Evolutionary conservation across 75 land plant species (phyloP).

Genomic region (Cunninghamia lanceolata): DNA sequence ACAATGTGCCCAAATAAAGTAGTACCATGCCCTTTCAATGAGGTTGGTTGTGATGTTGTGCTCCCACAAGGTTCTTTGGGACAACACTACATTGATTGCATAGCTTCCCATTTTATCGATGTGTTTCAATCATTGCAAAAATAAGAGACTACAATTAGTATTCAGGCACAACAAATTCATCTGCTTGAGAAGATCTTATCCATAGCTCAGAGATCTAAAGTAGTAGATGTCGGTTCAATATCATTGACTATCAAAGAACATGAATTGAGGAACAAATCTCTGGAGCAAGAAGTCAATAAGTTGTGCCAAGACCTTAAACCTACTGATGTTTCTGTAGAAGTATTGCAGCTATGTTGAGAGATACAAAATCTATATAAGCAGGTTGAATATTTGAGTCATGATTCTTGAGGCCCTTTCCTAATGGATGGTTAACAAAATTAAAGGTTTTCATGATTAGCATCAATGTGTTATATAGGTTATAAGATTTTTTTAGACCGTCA

Average conservation of each 20-base stretch:
- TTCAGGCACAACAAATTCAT: constrained; percentile 8
- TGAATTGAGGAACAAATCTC: constrained; percentile 18
- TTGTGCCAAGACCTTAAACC: constrained; percentile 26
- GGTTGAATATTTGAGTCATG: constrained; percentile 3
- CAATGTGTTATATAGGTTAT: background rate
- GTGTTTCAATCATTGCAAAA: constrained; percentile 13
- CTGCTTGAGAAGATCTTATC: constrained; percentile 29
- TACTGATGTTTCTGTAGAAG: constrained; percentile 31
- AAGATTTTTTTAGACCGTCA: too few relatives aligned
- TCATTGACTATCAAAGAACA: constrained; percentile 24
- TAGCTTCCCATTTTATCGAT: constrained; percentile 2
- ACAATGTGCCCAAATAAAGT: constrained; percentile 19
- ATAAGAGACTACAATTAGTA: background rate
- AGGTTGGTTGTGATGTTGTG: constrained; percentile 13
- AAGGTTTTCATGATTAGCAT: background rate
- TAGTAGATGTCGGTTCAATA: constrained; percentile 27
- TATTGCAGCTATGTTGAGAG: constrained; percentile 29
- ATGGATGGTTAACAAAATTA: background rate
- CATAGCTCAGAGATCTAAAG: constrained; percentile 29
- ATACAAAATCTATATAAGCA: constrained; percentile 23
- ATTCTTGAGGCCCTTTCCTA: too few relatives aligned
- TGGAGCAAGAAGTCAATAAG: constrained; percentile 38
- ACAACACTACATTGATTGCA: constrained; percentile 10
- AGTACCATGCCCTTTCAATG: constrained; percentile 14
- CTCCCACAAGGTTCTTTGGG: constrained; percentile 25